Evolutionary conservation across 352 stramenopile genomes (phyloP), one percentile per base, ranked within the genome.

Genomic region (Phytophthora vignae): DNA sequence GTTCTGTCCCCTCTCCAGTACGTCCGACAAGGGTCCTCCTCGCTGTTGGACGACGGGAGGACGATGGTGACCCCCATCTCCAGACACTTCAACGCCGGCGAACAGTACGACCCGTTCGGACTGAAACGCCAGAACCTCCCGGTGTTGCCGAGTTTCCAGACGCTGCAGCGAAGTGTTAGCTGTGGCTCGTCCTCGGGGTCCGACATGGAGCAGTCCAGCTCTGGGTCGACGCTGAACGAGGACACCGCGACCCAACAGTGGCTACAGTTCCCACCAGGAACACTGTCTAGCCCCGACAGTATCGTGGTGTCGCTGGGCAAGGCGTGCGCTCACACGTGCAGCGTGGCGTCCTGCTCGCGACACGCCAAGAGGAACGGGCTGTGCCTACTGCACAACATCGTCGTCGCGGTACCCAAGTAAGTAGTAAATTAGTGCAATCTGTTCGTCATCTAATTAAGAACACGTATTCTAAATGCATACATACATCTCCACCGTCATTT

Each of bases 131-230:
- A 59, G 29, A 66, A 70, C 11, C 22, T 76, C 46, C 66, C 73
- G n/a, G 29, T 73, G 17, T 49, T 81, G 22, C 73, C 73, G 21
- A 74, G 73, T 27, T 76, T 81, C 49, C 56, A 64, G 48, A 71
- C 61, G 6, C 36, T 81, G 8, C 73, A 77, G 60, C 42, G 53
- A 10, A 49, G 33, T 38, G 27, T 7, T 31, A 31, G 27, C 27
- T 70, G 56, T 19, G 33, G 33, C n/a, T 64, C 36, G 38, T 74
- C 61, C 17, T 49, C 62, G 6, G 31, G 15, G n/a, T 56, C 58
- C 36, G 58, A 61, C 2, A 52, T 63, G 36, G 49, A 61, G 19
- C 66, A 49, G 58, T 73, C 57, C 8, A 67, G 56, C 4, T 53
- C 42, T 4, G 29, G 12, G 3, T 55, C 49, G 4, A 63, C 12